phyloP scores from a whole-genome alignment of 2,329 filamentous ascomycete genomes.

The Arthrinium phaeospermum region DNA sequence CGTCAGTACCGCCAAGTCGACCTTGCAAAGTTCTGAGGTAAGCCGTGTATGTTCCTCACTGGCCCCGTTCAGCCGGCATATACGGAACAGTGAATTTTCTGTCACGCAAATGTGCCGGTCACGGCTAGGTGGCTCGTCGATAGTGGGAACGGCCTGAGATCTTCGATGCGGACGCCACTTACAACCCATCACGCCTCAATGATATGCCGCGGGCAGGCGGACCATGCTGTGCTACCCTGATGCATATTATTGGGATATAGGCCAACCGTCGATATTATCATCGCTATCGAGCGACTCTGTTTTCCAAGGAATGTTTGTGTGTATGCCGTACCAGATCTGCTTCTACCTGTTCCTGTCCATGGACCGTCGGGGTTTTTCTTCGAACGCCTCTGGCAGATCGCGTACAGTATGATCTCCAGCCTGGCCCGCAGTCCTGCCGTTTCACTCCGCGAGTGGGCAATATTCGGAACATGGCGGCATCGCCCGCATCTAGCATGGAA shows the following conservation, averaged over 20 bases:
- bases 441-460: neutral
- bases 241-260: neutral
- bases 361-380: neutral
- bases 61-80: neutral
- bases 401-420: neutral
- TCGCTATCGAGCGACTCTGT: neutral
- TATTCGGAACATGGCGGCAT: neutral
- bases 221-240: neutral
- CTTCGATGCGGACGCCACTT: neutral
- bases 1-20: neutral
- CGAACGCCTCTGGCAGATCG: neutral
- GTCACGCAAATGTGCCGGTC: neutral
- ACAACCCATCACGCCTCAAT: neutral
- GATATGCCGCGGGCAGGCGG: neutral
- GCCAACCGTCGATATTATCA: neutral
- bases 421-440: neutral
- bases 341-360: neutral
- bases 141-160: neutral
- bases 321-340: neutral
- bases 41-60: neutral
- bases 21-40: neutral
- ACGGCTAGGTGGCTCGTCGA: neutral
- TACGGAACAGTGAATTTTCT: neutral
- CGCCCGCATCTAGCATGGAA: neutral
- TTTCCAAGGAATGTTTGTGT: neutral